Evolutionary conservation across 371 early-diverging fungal genomes (phyloP).

Genomic region (Ordospora colligata): DNA sequence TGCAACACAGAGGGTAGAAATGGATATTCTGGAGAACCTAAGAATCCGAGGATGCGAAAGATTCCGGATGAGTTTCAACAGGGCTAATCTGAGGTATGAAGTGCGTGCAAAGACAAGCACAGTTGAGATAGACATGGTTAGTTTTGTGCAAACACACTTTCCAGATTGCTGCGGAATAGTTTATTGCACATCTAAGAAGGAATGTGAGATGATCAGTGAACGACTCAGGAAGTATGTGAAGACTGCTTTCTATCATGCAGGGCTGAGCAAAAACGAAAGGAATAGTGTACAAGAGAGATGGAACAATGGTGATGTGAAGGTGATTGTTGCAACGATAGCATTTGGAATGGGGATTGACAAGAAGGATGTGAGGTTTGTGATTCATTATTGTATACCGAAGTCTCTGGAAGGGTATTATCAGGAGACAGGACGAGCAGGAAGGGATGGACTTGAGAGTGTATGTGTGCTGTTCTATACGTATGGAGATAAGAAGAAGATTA

Average conservation of each 20-base stretch:
- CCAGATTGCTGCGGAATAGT: constrained; percentile 79
- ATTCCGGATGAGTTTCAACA: constrained; percentile 64
- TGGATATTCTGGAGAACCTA: constrained; percentile 60
- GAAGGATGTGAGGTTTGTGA: constrained; percentile 90
- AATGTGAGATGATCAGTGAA: constrained; percentile 76
- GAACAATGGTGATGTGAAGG: constrained; percentile 68
- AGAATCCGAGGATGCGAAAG: constrained; percentile 51
- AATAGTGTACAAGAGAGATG: constrained; percentile 72
- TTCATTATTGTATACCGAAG: constrained; percentile 85
- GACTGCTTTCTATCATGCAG: constrained; percentile 81
- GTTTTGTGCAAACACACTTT: constrained; percentile 67
- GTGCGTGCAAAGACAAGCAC: constrained; percentile 65
- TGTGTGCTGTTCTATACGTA: constrained; percentile 80
- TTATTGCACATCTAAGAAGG: constrained; percentile 75
- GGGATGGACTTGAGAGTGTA: constrained; percentile 75
- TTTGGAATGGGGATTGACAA: constrained; percentile 85
- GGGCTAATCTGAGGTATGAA: constrained; percentile 64
- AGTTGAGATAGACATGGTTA: constrained; percentile 67
- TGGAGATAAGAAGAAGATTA: constrained; percentile 68
- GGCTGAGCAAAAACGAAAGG: constrained; percentile 74
- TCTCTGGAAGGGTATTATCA: constrained; percentile 97
- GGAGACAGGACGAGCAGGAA: constrained; percentile 93
- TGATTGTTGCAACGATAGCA: constrained; percentile 95
- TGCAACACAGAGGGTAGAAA: constrained; percentile 77
- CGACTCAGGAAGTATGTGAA: constrained; percentile 63